Evolutionary conservation across 192 early-diverging fungal species (phyloP), one percentile per base, ranked within the genome.

Genomic region (Nowakowskiella sp.): DNA sequence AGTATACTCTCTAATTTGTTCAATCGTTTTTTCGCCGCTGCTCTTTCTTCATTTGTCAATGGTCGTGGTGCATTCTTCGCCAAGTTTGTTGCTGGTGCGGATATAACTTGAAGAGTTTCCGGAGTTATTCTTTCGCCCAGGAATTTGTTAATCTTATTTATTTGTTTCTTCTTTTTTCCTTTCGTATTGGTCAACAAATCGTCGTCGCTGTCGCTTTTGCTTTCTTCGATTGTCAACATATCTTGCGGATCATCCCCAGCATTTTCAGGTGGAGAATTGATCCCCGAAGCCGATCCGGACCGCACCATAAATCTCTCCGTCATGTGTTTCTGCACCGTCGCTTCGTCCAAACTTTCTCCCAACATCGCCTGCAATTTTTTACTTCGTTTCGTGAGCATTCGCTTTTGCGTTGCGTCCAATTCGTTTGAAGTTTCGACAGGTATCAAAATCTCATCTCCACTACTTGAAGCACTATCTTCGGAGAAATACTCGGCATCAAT

Each of bases 361-460:
- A 86, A 36, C 36, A 84, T 55, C 4, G 61, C 73, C 32, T 66
- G 59, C 19, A 86, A 67, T 66, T 86, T 86, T 51, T 77, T 73
- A 25, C 68, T 71, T 9, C 82, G 63, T 16, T 73, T 73, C 28
- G 75, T 76, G 26, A 86, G 68, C 19, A 78, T 55, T 13, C 72
- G 63, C n/a, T 78, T 68, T 59, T 81, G 67, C 52, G 71, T 71
- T 6, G 67, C 28, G 5, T 72, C 57, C 45, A 86, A 62, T 9
- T 79, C 73, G 42, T 76, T 76, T n/a, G 44, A 52, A 1, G 65
- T 76, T 24, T 44, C 66, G 13, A 13, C 36, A 13, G 36, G 36
- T n/a, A n/a, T n/a, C n/a, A n/a, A n/a, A n/a, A n/a, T n/a, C n/a
- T n/a, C n/a, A n/a, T n/a, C n/a, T n/a, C n/a, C n/a, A n/a, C n/a